Evolutionary conservation across 2,329 filamentous ascomycete genomes (phyloP), one percentile per base, ranked within the genome.

Genomic region (Aspergillus quadricinctus): DNA sequence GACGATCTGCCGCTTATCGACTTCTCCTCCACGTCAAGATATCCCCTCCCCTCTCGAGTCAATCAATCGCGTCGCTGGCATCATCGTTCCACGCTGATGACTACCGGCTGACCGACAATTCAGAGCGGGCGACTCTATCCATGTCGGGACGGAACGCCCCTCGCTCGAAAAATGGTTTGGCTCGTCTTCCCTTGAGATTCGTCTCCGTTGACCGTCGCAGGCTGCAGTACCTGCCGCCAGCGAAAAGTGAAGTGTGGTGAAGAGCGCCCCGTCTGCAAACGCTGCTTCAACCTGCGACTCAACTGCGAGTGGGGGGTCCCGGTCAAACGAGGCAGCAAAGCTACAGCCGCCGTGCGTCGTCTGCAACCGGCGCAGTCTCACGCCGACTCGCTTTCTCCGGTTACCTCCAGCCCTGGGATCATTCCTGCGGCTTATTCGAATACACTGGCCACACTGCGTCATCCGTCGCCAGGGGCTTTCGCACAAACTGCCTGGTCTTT

Each of bases 81-180:
- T 17, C 25, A 25, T 14, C 27, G 11, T 11, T 25, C 52, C 41
- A 53, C 29, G 53, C 58, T 58, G 4, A 60, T 60, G 58, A 53
- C 54, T 54, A 37, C 55, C 37, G 61, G 48, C 52, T 55, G 45
- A 55, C 43, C 27, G 25, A 41, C 54, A 25, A 17, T 19, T 41
- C 27, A 49, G 49, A 54, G 52, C 54, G 57, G 61, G 55, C 53
- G 25, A 35, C 35, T 54, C 56, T 55, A 60, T 65, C 60, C 53
- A 72, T 71, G 66, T 71, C 68, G 57, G 70, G 70, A 59, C 64
- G 70, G 59, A 70, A 72, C 62, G 70, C 69, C 59, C 71, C 72
- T 63, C 69, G 72, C 63, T 75, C 72, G 23, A 75, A 73, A 63
- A 74, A 69, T 62, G 72, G 72, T 75, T 62, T 28, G 60, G 48